Evolutionary conservation across 306 rosid genomes (phyloP), one percentile per base, ranked within the genome.

Genomic region (Dicorynia guianensis): DNA sequence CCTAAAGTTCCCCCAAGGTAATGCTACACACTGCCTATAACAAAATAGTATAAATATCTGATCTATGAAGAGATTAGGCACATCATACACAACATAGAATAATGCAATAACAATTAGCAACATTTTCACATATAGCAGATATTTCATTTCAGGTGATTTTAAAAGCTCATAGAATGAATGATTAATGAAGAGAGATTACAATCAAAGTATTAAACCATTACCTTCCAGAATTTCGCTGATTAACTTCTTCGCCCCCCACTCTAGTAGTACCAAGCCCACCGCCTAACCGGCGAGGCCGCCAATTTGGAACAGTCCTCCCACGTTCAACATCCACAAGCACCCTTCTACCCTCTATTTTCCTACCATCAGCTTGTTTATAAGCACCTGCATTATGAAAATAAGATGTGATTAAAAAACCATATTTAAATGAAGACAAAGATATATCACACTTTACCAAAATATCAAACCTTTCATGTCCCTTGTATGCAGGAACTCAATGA

Each of bases 211-310:
- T 39, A 54, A 20, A 75, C 42, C 8, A 15, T 81, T 84, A 96
- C 99, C 99, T 88, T 80, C 99, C 99, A 25, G 99, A 79, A 54
- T 86, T 66, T 66, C 83, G 89, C 87, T 90, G 98, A 77, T 88
- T 93, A 74, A 88, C 88, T 72, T 95, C 97, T 79, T 95, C 99
- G 6, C 98, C 96, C 76, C 99, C 99, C 33, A 96, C 89, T 84
- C 99, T 88, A 47, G 97, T 89, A 69, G 98, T 96, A 81, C 99
- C 99, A 73, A 96, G 97, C 67, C 99, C 99, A 71, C 99, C 99
- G 72, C 99, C 99, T 36, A 96, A 83, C 20, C 99, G 89, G 25
- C 98, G 94, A 72, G 99, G 99, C 38, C 99, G 90, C 99, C 99
- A 96, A 80, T 96, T 96, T 12, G 99, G 99, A 63, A 96, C 99